Percentiles rank a stretch among this genome's conserved stretches.
These are phyloP conservation scores for Tolypocladium endophyticum DNA, from an alignment of 2,329 filamentous ascomycete genomes.

Conservation along the genomic window DNA sequence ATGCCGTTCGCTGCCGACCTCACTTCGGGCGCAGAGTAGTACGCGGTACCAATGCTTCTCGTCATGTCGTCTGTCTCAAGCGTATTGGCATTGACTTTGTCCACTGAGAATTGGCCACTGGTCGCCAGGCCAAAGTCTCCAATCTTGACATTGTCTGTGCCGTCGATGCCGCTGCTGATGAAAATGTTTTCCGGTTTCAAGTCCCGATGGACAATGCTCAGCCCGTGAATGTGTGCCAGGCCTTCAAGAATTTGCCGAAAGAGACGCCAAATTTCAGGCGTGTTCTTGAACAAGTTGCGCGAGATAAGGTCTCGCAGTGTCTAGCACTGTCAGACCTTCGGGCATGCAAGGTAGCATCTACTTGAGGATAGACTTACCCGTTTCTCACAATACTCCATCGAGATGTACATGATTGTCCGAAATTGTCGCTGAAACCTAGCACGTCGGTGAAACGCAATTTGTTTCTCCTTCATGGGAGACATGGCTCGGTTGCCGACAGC, in stretches of 20 bases:
- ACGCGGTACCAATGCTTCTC: slow-evolving; percentile 62
- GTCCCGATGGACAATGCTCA: slow-evolving; percentile 91
- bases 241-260: slow-evolving; percentile 89
- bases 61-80: slow-evolving; percentile 56
- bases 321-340: slow-evolving; percentile 13
- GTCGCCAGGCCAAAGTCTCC: slow-evolving; percentile 95
- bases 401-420: slow-evolving; percentile 80
- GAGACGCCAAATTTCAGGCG: slow-evolving; percentile 75
- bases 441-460: slow-evolving; percentile 16
- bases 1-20: slow-evolving; percentile 62
- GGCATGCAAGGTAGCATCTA: background rate
- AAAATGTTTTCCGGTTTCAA: slow-evolving; percentile 97
- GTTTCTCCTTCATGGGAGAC: slow-evolving; percentile 20
- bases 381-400: slow-evolving; percentile 98
- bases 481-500: slow-evolving; percentile 12
- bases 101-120: slow-evolving; percentile 64
- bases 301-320: slow-evolving; percentile 83
- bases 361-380: slow-evolving; percentile 38
- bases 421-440: slow-evolving; percentile 38
- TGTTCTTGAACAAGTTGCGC: slow-evolving; percentile 61
- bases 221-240: slow-evolving; percentile 75
- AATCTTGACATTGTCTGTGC: slow-evolving; percentile 82
- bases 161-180: slow-evolving; percentile 59
- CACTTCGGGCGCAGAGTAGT: slow-evolving; percentile 90
- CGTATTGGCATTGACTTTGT: slow-evolving; percentile 33